Evolutionary conservation across 2,329 filamentous ascomycete species (phyloP), one percentile per base, ranked within the genome.

Genomic region (Fusarium multiceps): DNA sequence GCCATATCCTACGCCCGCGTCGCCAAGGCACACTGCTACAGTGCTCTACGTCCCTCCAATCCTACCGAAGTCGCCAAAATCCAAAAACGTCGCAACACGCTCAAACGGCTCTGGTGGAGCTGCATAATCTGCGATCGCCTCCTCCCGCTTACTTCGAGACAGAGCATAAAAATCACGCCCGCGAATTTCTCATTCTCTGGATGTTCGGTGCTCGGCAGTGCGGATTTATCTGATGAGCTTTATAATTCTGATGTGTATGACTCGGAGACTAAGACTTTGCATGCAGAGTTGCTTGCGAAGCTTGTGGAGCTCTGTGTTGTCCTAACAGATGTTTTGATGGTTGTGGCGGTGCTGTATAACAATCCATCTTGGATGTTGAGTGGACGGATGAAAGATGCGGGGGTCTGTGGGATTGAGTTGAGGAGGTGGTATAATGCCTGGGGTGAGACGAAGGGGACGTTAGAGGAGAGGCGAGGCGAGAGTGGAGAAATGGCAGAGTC

Each of bases 91-190:
- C 68, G 70, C n/a, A 75, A 73, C 10, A 69, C 68, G 0, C 65
- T 75, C 3, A 75, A 75, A 9, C 65, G 73, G 1, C 45, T 75
- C 0, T 75, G 73, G 73, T 75, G 73, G 73, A 75, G 73, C 41
- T 75, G 73, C 21, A 72, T 75, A 13, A 72, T 75, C 13, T 73
- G 69, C 34, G 73, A 75, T 16, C 68, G 73, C 4, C 21, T 75
- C 0, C 59, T 75, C 0, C 73, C 73, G 0, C 61, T 75, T 3
- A 75, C 73, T 0, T 75, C 73, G 0, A 66, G 73, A 3, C 73
- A 74, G 8, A 74, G 63, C 9, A 75, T 75, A 20, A 75, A 73
- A n/a, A 75, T 75, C 16, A 74, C 73, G 0, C 70, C n/a, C n/a
- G n/a, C n/a, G n/a, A n/a, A n/a, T n/a, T n/a, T n/a, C n/a, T n/a